These are phyloP conservation scores for Cyclotella cryptica DNA, from an alignment of 108 stramenopile species.

Conservation along the genomic window DNA sequence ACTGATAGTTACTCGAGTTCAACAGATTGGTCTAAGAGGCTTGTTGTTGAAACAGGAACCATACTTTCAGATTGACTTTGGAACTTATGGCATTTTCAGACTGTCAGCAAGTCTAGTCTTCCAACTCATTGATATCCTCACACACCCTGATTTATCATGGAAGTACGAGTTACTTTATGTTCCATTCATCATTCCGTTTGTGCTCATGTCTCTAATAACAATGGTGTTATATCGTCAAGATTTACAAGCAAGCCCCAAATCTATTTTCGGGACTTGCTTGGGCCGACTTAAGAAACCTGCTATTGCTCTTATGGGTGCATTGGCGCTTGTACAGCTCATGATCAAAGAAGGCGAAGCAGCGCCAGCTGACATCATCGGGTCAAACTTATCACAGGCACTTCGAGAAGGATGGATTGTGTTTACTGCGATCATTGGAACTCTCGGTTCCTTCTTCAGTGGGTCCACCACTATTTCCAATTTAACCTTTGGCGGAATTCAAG, in stretches of 20 bases:
- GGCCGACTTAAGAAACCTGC: slow-evolving; percentile 57
- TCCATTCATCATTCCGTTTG: slow-evolving; percentile 74
- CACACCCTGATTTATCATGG: slow-evolving; percentile 65
- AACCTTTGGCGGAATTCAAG: slow-evolving; percentile 69
- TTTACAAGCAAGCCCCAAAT: slow-evolving; percentile 23
- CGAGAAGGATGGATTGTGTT: slow-evolving; percentile 67
- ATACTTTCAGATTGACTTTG: slow-evolving; percentile 60
- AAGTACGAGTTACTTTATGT: slow-evolving; percentile 70
- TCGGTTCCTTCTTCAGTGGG: slow-evolving; percentile 73
- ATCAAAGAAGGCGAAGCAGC: slow-evolving; percentile 45
- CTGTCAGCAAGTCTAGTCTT: slow-evolving; percentile 65
- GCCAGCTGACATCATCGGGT: slow-evolving; percentile 68
- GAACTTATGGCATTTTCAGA: slow-evolving; percentile 63
- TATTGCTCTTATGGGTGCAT: slow-evolving; percentile 64
- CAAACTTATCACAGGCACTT: slow-evolving; percentile 57
- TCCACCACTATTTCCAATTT: slow-evolving; percentile 75
- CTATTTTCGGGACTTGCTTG: slow-evolving; percentile 43
- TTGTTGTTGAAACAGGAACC: slow-evolving; percentile 45
- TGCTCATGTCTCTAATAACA: slow-evolving; percentile 58
- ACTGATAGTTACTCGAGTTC: slow-evolving; percentile 60
- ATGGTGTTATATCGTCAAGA: slow-evolving; percentile 63
- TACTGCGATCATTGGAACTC: slow-evolving; percentile 57
- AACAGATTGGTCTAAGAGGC: slow-evolving; percentile 56
- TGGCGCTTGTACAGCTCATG: slow-evolving; percentile 69
- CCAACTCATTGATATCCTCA: slow-evolving; percentile 65